Base-by-base conservation (phyloP, 140 eudicot species). In the Artemisia princeps region DNA sequence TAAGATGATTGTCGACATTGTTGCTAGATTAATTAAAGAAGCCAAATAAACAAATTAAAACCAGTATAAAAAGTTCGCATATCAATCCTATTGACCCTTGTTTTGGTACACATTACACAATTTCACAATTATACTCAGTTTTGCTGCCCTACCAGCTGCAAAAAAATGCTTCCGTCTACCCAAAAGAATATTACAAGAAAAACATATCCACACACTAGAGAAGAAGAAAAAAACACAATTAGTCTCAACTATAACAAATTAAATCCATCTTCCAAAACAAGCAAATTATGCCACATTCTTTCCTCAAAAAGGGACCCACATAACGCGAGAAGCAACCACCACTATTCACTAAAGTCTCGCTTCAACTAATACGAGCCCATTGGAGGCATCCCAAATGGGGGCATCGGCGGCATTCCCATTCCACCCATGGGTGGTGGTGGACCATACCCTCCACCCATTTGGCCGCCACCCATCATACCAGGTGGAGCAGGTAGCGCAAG, bases 401-500 rank as follows among this genome's bases (percentile, higher is more conserved):
- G 95, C 97, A 91, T 68, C 46, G 79, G 75, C 3, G 79, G 79
- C 79, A 75, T 91, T 24, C 97, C 97, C 97, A 89, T 89, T 51
- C 97, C 96, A 20, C 95, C 86, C 81, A 77, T 77, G 10, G 77
- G 74, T 23, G 82, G 78, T 23, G 84, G 89, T n/a, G 91, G 96
- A 6, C 76, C 94, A 70, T 45, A 76, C 42, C 97, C 97, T 8
- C 86, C 87, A 4, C 84, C 84, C 44, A 77, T 67, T 63, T 28
- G 48, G 76, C 84, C 22, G 74, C 85, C 88, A 60, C 95, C 94
- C 59, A 90, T 87, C 59, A 90, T 87, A 79, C 87, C 87, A 22
- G 96, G 88, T 52, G 98, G 98, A 10, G 98, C 96, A 23, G 98
- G 98, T 60, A 92, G 83, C 59, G 98, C 98, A 64, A 92, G 98